A percentile compares a stretch with the other conserved stretches of the same genome.
phyloP scores from a whole-genome alignment of 2,329 filamentous ascomycete genomes.

The Diaporthe nobilis region DNA sequence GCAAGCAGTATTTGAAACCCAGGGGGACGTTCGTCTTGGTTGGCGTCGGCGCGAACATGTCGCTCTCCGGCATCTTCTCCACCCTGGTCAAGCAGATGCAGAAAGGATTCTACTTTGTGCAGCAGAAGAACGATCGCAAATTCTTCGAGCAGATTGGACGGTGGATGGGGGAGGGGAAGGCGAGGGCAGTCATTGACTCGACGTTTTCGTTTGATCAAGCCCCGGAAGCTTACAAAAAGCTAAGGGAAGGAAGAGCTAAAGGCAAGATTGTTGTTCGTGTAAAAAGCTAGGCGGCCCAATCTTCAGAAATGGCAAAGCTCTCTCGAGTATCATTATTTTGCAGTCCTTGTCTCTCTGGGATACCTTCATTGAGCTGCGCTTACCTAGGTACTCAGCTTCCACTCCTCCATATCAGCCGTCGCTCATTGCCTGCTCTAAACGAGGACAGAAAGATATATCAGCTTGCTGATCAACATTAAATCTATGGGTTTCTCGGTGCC shows the following conservation, averaged over 20 bases:
- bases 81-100: constrained; percentile 38
- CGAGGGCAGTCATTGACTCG: constrained; percentile 45
- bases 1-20: constrained; percentile 43
- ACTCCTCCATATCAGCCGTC: no score
- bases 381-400: no score
- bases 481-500: constrained; percentile 3
- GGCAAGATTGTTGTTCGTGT: constrained; percentile 48
- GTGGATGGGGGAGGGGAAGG: constrained; percentile 48
- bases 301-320: background rate
- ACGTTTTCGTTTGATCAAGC: constrained; percentile 45
- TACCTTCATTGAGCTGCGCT: no score
- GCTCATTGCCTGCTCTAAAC: background rate
- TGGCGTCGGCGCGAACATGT: constrained; percentile 29
- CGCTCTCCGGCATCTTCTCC: background rate
- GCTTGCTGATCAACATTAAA: constrained; percentile 19
- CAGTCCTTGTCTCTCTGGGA: background rate
- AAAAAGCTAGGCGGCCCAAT: background rate
- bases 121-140: constrained; percentile 34
- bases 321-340: background rate
- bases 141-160: constrained; percentile 41
- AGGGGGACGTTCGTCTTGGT: constrained; percentile 46
- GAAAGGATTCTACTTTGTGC: constrained; percentile 37
- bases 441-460: background rate
- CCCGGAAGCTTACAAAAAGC: constrained; percentile 45
- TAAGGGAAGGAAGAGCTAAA: constrained; percentile 42